Conservation (phyloP, 345 rosid genomes). For the Clausena lansium region DNA sequence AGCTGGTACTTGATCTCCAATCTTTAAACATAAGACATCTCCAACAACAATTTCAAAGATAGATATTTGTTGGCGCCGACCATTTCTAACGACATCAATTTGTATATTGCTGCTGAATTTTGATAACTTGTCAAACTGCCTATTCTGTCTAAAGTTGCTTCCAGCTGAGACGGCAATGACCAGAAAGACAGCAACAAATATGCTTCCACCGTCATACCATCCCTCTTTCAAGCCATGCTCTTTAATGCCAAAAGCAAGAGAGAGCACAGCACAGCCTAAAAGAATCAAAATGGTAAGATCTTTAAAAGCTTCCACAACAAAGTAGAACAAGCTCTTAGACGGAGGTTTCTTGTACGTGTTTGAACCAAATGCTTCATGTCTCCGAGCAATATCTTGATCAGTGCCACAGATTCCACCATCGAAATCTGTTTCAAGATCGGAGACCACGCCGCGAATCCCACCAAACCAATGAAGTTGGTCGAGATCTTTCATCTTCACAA, state of each 20-base stretch:
- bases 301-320: slow-evolving; percentile 52
- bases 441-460: slow-evolving; percentile 39
- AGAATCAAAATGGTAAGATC: slow-evolving; percentile 60
- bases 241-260: slow-evolving; percentile 62
- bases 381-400: slow-evolving; percentile 29
- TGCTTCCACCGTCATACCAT: slow-evolving; percentile 79
- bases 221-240: slow-evolving; percentile 58
- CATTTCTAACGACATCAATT: slow-evolving; percentile 48
- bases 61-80: slow-evolving; percentile 44
- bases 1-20: slow-evolving; percentile 69
- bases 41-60: slow-evolving; percentile 68
- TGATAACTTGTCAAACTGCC: slow-evolving; percentile 52
- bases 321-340: slow-evolving; percentile 41
- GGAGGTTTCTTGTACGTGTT: slow-evolving; percentile 71
- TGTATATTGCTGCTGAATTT: slow-evolving; percentile 50
- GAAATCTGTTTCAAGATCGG: slow-evolving; percentile 32
- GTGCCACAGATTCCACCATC: slow-evolving; percentile 41
- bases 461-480: slow-evolving; percentile 31
- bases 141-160: slow-evolving; percentile 50
- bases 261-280: slow-evolving; percentile 53
- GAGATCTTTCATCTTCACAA: slow-evolving; percentile 42
- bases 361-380: slow-evolving; percentile 52
- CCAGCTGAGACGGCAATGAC: slow-evolving; percentile 51
- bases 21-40: slow-evolving; percentile 52
- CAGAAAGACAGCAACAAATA: slow-evolving; percentile 52